These are phyloP conservation scores for Aureobasidium namibiae DNA, from an alignment of 2,329 filamentous ascomycete species.

Conservation along the genomic window DNA sequence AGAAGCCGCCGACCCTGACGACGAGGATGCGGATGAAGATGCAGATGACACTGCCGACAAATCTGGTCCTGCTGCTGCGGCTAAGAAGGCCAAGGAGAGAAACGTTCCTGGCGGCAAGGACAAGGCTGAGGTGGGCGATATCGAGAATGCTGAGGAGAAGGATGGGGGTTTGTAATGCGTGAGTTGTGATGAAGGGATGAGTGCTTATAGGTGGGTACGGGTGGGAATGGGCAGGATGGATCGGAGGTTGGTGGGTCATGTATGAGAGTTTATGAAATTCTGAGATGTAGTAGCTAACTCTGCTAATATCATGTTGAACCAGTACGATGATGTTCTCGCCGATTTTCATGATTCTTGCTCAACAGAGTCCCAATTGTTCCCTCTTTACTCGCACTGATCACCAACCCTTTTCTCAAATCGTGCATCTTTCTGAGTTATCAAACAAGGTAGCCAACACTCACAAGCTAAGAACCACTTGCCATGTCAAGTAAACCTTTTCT, in stretches of 20 bases:
- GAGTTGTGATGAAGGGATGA: background rate
- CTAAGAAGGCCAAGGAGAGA: conserved; percentile 22
- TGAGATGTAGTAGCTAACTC: background rate
- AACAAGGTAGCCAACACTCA: no score
- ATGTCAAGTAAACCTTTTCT: no score
- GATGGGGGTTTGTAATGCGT: background rate
- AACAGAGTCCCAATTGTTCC: no score
- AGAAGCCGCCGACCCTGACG: conserved; percentile 17
- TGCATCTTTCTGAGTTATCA: no score
- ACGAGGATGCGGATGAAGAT: conserved; percentile 18
- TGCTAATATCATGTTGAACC: no score
- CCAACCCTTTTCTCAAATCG: no score
- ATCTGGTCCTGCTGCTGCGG: conserved; percentile 23
- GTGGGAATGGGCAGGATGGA: no score
- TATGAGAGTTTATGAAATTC: background rate
- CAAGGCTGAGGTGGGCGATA: background rate
- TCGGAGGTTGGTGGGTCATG: no score
- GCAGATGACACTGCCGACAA: conserved; percentile 22
- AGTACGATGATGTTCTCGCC: no score
- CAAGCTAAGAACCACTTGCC: no score
- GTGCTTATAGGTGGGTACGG: background rate
- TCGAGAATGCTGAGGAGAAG: background rate
- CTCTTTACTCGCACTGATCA: no score
- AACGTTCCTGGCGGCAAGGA: conserved; percentile 18
- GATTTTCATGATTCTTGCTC: no score